These are phyloP conservation scores for Apostasia shenzhenica DNA, from an alignment of 106 monocot genomes.

Conservation along the genomic window DNA sequence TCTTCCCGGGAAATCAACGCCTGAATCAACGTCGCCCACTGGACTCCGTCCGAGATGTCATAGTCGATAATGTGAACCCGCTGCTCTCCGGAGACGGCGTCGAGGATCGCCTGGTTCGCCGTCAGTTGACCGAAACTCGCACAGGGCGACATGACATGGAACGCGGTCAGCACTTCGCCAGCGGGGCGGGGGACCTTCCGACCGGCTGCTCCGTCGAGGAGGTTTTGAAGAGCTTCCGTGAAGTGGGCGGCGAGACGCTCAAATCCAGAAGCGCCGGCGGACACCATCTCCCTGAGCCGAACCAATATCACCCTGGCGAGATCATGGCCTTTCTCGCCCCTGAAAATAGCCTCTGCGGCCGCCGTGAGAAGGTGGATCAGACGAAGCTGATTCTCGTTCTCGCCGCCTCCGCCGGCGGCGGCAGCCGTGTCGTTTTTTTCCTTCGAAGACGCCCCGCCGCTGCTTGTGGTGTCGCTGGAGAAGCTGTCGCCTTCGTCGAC, in stretches of 20 bases:
- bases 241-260: constrained; percentile 48
- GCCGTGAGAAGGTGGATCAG: constrained; percentile 37
- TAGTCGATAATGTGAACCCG: constrained; percentile 43
- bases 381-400: constrained; percentile 16
- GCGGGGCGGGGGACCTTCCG: not conserved
- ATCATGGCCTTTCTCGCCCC: constrained; percentile 19
- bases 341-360: constrained; percentile 33
- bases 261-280: constrained; percentile 13
- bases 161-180: constrained; percentile 27
- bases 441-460: not conserved
- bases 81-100: constrained; percentile 26
- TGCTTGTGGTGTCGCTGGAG: constrained; percentile 10
- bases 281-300: constrained; percentile 51
- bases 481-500: too few relatives aligned
- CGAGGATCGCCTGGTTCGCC: constrained; percentile 54
- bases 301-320: constrained; percentile 51
- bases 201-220: constrained; percentile 16
- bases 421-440: not conserved
- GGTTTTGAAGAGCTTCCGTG: constrained; percentile 32
- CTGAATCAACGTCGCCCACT: constrained; percentile 53
- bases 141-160: constrained; percentile 58
- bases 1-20: constrained; percentile 18
- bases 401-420: not conserved
- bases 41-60: constrained; percentile 42
- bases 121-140: constrained; percentile 55